Percentiles rank a stretch among this genome's conserved stretches.
Evolutionary conservation across 2,329 filamentous ascomycete genomes (phyloP).

Genomic region (Penicillium sp.): DNA sequence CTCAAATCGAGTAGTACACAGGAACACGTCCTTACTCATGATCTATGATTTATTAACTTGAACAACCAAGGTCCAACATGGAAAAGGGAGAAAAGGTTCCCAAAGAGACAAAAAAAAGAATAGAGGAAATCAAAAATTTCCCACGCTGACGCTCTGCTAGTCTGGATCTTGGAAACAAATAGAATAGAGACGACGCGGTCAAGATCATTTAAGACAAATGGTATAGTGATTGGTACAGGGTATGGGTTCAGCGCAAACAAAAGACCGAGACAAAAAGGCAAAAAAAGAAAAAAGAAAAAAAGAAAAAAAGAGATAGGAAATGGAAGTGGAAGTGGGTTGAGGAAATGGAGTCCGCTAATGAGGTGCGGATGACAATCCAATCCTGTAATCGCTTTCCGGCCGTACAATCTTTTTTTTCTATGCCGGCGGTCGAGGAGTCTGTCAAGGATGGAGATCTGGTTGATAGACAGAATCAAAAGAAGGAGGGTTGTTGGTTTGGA

Average conservation of each 20-base stretch:
- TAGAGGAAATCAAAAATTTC: not conserved
- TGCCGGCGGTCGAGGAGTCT: not conserved
- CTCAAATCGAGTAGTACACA: not conserved
- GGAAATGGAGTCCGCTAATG: not conserved
- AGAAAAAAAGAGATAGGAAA: slow-evolving; percentile 9
- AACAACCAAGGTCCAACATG: not conserved
- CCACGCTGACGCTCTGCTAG: slow-evolving; percentile 11
- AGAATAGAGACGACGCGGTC: slow-evolving; percentile 10
- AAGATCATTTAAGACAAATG: slow-evolving; percentile 16
- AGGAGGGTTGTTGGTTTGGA: not conserved
- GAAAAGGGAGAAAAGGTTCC: not conserved
- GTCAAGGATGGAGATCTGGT: not conserved
- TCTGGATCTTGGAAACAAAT: slow-evolving; percentile 3
- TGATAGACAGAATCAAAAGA: not conserved
- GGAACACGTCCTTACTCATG: not conserved
- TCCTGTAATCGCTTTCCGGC: not conserved
- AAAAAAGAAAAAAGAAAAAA: slow-evolving; percentile 9
- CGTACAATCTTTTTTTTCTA: not conserved
- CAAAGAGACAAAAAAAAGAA: not conserved
- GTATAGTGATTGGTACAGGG: slow-evolving; percentile 30
- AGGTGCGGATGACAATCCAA: not conserved
- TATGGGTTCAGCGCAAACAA: slow-evolving; percentile 13
- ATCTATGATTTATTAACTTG: slow-evolving; percentile 3
- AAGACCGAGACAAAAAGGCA: slow-evolving; percentile 7
- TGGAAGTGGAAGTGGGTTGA: not conserved